A percentile compares a stretch with the other conserved stretches of the same genome.
Evolutionary conservation across 148 eudicot species (phyloP).

Genomic region (Camellia granthamiana): DNA sequence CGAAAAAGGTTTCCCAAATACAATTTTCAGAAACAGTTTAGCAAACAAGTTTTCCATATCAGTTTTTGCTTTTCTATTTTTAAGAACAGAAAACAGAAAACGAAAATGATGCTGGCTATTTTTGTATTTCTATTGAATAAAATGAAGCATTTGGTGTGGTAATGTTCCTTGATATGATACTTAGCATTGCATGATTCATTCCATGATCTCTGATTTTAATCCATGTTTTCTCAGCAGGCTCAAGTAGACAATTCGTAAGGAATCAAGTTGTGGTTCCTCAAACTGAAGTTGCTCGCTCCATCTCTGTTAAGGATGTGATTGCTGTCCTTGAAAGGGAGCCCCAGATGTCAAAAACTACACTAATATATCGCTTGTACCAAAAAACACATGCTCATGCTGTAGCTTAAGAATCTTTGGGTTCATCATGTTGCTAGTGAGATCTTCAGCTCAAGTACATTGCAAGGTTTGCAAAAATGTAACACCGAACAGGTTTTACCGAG

Average conservation of each 20-base stretch:
- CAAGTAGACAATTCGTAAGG: conserved; percentile 38
- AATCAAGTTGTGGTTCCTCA: conserved; percentile 34
- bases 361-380: conserved; percentile 70
- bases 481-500: not conserved
- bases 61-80: too few relatives aligned
- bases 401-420: not conserved
- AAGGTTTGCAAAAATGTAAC: not conserved
- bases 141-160: not conserved
- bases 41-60: too few relatives aligned
- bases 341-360: conserved; percentile 66
- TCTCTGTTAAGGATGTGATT: conserved; percentile 77
- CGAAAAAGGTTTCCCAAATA: too few relatives aligned
- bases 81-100: too few relatives aligned
- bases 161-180: not conserved
- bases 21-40: too few relatives aligned
- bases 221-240: conserved; percentile 32
- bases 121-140: not conserved
- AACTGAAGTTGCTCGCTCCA: conserved; percentile 37
- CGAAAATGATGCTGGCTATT: not conserved
- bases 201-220: not conserved
- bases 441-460: not conserved
- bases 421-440: not conserved
- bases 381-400: conserved; percentile 22
- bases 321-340: conserved; percentile 84
- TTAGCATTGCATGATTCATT: not conserved